phyloP scores from a whole-genome alignment of 139 green algal genomes.

The Picocystis salinarum region DNA sequence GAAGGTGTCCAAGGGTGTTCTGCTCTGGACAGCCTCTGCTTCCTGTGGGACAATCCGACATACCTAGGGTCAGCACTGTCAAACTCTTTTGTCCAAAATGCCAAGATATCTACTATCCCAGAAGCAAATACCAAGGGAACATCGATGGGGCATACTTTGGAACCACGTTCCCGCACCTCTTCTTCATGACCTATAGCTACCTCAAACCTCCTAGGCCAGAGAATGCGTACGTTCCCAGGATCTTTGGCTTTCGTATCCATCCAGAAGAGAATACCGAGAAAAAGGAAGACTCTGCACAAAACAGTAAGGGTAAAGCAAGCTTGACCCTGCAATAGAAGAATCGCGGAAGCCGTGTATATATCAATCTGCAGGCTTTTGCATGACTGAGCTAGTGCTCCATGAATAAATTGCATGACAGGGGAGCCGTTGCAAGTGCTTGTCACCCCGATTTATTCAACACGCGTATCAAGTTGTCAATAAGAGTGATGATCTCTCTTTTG shows the following conservation, averaged over 20 bases:
- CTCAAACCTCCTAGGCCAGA: constrained; percentile 36
- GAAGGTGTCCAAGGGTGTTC: constrained; percentile 66
- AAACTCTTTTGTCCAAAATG: constrained; percentile 83
- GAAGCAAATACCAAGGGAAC: constrained; percentile 62
- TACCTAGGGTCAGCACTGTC: constrained; percentile 66
- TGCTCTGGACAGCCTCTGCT: constrained; percentile 81
- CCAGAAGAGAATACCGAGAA: background rate
- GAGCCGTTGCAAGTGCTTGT: too few species aligned
- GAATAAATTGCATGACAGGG: too few species aligned
- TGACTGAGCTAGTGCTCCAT: too few species aligned
- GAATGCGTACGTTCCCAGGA: constrained; percentile 49
- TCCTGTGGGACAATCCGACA: constrained; percentile 68
- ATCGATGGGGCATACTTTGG: constrained; percentile 88
- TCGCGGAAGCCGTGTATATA: background rate
- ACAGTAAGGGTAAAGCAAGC: background rate
- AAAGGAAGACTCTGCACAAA: background rate
- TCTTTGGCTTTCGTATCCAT: constrained; percentile 72
- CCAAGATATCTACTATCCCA: constrained; percentile 82
- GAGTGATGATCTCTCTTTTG: too few species aligned
- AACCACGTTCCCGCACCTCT: constrained; percentile 86
- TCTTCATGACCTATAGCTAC: constrained; percentile 79
- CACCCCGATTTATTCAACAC: too few species aligned
- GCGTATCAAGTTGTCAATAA: too few species aligned
- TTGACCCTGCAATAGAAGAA: background rate
- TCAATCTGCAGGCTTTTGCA: background rate